These are phyloP conservation scores for Aspergillus sp. DNA, from an alignment of 2,329 filamentous ascomycete species.

Conservation along the genomic window DNA sequence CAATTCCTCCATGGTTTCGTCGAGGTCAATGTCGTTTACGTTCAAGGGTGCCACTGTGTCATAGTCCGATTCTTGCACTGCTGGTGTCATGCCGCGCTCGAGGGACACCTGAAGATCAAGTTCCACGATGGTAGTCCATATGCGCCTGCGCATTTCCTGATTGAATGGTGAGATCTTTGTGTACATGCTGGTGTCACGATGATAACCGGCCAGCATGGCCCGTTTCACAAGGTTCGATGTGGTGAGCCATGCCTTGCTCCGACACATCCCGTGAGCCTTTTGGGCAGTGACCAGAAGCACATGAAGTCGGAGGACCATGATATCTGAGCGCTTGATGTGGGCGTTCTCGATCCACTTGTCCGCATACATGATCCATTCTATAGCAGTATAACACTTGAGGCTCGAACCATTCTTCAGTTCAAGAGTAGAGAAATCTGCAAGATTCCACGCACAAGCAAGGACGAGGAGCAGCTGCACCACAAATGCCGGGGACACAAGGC, in stretches of 20 bases:
- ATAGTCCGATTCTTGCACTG: constrained; percentile 44
- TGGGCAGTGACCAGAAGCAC: constrained; percentile 53
- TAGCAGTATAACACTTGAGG: constrained; percentile 32
- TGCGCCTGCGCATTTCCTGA: constrained; percentile 51
- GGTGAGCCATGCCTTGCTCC: constrained; percentile 55
- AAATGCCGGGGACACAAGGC: constrained; percentile 31
- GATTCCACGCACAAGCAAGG: constrained; percentile 40
- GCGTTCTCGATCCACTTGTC: constrained; percentile 85
- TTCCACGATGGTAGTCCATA: constrained; percentile 60
- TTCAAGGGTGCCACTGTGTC: constrained; percentile 53
- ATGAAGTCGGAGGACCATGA: constrained; percentile 52
- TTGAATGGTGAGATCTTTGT: constrained; percentile 39
- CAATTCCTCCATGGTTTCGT: constrained; percentile 30
- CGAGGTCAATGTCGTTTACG: constrained; percentile 51
- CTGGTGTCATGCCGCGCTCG: constrained; percentile 56
- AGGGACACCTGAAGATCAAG: constrained; percentile 57
- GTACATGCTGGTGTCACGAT: constrained; percentile 41
- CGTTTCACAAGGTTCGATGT: constrained; percentile 53
- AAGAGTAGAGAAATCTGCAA: constrained; percentile 29
- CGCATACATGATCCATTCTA: constrained; percentile 83
- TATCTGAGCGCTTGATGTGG: constrained; percentile 55
- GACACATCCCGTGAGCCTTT: constrained; percentile 51
- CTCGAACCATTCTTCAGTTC: constrained; percentile 28
- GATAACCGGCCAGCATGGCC: constrained; percentile 55
- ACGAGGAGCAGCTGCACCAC: constrained; percentile 39